These are phyloP conservation scores for Sporothrix curviconia DNA, from an alignment of 2,329 filamentous ascomycete genomes.

Conservation along the genomic window DNA sequence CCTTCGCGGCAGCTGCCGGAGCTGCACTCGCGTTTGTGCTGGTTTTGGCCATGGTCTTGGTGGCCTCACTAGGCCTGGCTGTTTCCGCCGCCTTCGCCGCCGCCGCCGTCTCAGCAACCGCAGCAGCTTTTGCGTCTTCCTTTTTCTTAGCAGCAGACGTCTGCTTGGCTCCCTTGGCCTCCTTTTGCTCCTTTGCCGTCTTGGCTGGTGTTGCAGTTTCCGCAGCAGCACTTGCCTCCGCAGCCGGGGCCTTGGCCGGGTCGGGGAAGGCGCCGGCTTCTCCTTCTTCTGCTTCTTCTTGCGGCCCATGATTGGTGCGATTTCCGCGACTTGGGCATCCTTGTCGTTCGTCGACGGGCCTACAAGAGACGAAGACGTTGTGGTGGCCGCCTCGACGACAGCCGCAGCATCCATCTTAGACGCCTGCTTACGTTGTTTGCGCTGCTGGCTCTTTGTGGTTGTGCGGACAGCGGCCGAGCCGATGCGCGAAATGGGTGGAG, in stretches of 20 bases:
- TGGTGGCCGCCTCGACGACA: conserved; percentile 26
- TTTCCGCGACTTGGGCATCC: conserved; percentile 33
- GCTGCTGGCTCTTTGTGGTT: conserved; percentile 72
- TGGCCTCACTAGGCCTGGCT: conserved; percentile 5
- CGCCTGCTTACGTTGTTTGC: conserved; percentile 66
- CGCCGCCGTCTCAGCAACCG: not conserved
- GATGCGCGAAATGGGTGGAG: conserved; percentile 52
- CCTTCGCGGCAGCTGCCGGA: not conserved
- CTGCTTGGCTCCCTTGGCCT: not conserved
- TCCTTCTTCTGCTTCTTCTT: conserved; percentile 85
- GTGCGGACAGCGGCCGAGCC: conserved; percentile 62
- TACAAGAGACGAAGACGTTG: conserved; percentile 18
- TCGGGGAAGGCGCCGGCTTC: conserved; percentile 35
- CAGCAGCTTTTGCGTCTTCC: conserved; percentile 3
- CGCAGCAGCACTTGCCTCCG: conserved; percentile 7
- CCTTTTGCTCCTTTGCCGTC: conserved; percentile 19
- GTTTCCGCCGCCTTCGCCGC: not conserved
- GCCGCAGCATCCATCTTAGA: conserved; percentile 56
- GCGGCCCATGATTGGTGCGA: conserved; percentile 67
- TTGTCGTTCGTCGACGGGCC: conserved; percentile 42
- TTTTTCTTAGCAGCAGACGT: not conserved
- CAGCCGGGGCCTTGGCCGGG: conserved; percentile 17
- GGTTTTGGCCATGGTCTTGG: conserved; percentile 2
- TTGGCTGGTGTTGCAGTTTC: conserved; percentile 14
- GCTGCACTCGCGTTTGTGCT: not conserved